Evolutionary conservation across 345 rosid genomes (phyloP), one percentile per base, ranked within the genome.

Genomic region (Fremontodendron californicum): DNA sequence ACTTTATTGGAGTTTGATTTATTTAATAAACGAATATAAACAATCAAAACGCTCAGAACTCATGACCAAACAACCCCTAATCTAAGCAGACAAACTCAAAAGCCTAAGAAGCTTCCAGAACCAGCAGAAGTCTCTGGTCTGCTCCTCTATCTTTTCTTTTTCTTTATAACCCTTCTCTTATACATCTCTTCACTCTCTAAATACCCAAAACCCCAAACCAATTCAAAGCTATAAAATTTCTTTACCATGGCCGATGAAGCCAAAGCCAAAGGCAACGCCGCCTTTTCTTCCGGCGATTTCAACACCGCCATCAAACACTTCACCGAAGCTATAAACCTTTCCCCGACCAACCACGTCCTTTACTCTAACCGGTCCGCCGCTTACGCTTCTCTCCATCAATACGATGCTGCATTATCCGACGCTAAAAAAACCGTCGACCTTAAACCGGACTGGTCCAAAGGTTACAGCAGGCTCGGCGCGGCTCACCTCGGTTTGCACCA

Each of bases 291-390:
- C 75, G 94, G 98, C 15, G 97, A 96, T 85, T 92, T 79, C 85
- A 31, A 76, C 16, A 43, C 93, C 46, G 97, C 99, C 79, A 78
- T 89, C 43, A 84, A 79, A 64, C 97, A 94, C 89, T 96, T 96
- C 90, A 82, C 92, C 6, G 92, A 91, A 0, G 99, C 99, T 10
- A 94, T 96, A 81, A 78, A 87, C 35, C 83, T 96, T 19, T 45
- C 95, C 16, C 91, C 98, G 1, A 66, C 89, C 72, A 96, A 94
- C 79, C 98, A 96, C 84, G 99, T 94, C 16, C 95, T 96, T 80
- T 96, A 84, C 84, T 96, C 99, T n/a, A 96, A 96, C 82, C 90
- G 99, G 81, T 94, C 97, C 62, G 99, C 99, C 13, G 91, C 98
- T 58, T 77, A 89, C 79, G 97, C 99, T 4, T 96, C 99, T 42